These are phyloP conservation scores for Pueraria montana DNA, from an alignment of 306 rosid species.

Conservation along the genomic window DNA sequence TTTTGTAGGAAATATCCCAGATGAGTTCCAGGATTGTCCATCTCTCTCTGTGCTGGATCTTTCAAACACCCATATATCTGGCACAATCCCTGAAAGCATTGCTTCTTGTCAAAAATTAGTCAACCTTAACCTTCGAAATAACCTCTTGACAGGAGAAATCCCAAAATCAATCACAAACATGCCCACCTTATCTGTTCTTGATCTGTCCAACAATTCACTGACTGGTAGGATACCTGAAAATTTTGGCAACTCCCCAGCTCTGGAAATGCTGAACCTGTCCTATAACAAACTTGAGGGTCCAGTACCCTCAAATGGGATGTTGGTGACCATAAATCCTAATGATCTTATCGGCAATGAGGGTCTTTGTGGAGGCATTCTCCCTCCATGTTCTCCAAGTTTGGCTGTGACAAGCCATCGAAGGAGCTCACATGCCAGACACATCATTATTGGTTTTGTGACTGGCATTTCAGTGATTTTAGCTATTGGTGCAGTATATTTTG, in stretches of 20 bases:
- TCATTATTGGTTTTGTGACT: constrained; percentile 62
- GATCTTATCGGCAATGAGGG: constrained; percentile 77
- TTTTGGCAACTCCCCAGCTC: constrained; percentile 79
- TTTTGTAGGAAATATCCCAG: constrained; percentile 70
- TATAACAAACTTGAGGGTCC: constrained; percentile 89
- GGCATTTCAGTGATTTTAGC: constrained; percentile 67
- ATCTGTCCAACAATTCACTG: constrained; percentile 81
- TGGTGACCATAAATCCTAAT: constrained; percentile 69
- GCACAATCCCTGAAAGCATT: constrained; percentile 78
- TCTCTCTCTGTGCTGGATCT: constrained; percentile 85
- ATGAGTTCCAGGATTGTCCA: constrained; percentile 76
- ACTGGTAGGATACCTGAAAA: constrained; percentile 75
- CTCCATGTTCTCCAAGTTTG: constrained; percentile 68
- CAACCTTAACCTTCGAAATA: constrained; percentile 71
- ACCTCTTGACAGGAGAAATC: constrained; percentile 74
- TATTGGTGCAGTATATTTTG: constrained; percentile 57
- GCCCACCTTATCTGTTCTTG: constrained; percentile 83
- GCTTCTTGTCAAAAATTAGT: constrained; percentile 84
- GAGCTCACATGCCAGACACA: constrained; percentile 56
- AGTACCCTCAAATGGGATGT: constrained; percentile 78
- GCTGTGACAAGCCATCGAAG: constrained; percentile 39
- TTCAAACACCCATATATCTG: constrained; percentile 68
- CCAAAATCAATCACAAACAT: constrained; percentile 71
- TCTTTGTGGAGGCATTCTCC: constrained; percentile 87
- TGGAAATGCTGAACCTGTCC: constrained; percentile 84